Percentiles rank a stretch among this genome's conserved stretches.
Conservation (phyloP, 176 grass and related monocot species). For the Lolium perenne region DNA sequence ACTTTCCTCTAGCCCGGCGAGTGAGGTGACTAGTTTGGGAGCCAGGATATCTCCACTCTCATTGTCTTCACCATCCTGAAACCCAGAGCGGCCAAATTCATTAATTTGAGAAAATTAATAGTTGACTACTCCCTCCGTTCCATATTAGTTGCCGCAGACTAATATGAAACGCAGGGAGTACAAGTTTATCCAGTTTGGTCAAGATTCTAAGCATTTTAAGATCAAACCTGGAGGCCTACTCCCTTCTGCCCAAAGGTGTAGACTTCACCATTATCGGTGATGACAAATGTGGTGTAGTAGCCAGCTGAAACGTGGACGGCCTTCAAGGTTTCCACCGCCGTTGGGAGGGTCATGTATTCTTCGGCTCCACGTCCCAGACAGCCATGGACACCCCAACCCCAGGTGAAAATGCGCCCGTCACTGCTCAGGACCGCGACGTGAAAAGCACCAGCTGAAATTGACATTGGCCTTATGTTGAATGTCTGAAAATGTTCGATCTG, state of each 20-base stretch:
- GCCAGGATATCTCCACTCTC: not conserved
- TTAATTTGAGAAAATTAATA: not conserved
- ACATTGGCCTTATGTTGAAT: constrained; percentile 46
- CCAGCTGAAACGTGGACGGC: constrained; percentile 58
- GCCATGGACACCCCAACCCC: constrained; percentile 52
- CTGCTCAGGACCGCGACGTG: constrained; percentile 53
- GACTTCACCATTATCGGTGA: constrained; percentile 55
- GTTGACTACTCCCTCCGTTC: not conserved
- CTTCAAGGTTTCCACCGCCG: constrained; percentile 50
- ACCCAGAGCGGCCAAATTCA: constrained; percentile 8
- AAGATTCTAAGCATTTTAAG: not conserved
- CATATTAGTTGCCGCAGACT: too few species aligned
- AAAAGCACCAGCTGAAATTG: constrained; percentile 61
- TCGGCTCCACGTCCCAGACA: constrained; percentile 69
- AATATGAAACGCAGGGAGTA: too few species aligned
- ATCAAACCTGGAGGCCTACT: constrained; percentile 54
- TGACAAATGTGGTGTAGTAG: constrained; percentile 49
- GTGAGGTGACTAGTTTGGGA: constrained; percentile 48
- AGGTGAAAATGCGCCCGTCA: constrained; percentile 63
- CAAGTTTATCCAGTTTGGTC: not conserved
- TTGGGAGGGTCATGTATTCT: constrained; percentile 41
- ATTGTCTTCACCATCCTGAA: constrained; percentile 12
- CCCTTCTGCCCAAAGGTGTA: constrained; percentile 52
- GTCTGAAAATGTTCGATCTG: constrained; percentile 51
- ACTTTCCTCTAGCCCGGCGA: constrained; percentile 41